Evolutionary conservation across 768 basidiomycete genomes (phyloP), one percentile per base, ranked within the genome.

Genomic region (Dioszegia aurantiaca): DNA sequence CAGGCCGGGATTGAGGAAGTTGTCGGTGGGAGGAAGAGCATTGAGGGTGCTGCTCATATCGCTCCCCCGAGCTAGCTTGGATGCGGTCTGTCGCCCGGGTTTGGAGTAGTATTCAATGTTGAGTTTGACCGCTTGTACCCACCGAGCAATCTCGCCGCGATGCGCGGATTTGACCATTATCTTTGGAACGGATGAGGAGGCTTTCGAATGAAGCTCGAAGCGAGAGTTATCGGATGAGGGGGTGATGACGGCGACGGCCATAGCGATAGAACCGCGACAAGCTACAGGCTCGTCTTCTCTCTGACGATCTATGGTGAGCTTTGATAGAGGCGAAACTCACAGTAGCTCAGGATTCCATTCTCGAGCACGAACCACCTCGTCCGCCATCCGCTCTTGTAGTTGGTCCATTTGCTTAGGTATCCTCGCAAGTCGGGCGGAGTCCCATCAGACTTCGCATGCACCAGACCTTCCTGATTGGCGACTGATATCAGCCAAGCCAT

Each of bases 321-420:
- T 12, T 4, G 21, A 26, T 6, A 2, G 33, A 21, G 24, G 4
- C 1, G 16, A 23, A 4, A 64, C 65, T 58, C 16, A 68, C 66
- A 71, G 42, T 68, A 69, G 55, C 88, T 89, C n/a, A 93, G 75
- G 24, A 88, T 80, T 0, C 90, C 92, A 54, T 87, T 83, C 68
- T 88, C 86, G 19, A 95, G 82, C 0, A 94, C 89, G 69, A 97
- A 94, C 90, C 91, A 95, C 0, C 92, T 81, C 0, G 88, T 87
- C 59, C 85, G 86, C 72, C 91, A 94, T 0, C 93, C 92, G 65
- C 85, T 86, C 0, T 90, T 89, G 37, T 95, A 88, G 65, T 95
- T 97, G 1, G 87, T 86, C 71, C 92, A 95, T 75, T 97, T 97
- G 75, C 88, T 90, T 19, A 79, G 47, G 59, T 65, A 71, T 9